Evolutionary conservation across 2,329 filamentous ascomycete species (phyloP), one percentile per base, ranked within the genome.

Genomic region (Rhytidhysteron rufulum): DNA sequence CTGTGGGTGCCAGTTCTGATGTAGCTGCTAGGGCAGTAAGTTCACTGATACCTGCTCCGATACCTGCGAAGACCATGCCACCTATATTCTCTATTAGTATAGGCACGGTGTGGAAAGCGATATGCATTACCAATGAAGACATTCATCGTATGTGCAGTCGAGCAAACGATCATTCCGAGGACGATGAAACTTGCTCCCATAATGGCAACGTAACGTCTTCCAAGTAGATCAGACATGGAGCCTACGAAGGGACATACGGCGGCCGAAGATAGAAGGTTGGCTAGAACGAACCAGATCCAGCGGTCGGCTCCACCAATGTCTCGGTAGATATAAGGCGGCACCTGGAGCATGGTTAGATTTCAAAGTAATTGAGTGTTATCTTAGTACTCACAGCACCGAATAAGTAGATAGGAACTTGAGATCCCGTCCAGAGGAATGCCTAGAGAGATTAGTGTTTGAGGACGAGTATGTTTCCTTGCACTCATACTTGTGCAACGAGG

Each of bases 11-110:
- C 47, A 86, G 73, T 55, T 86, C 82, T 2, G 80, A 78, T 1
- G 81, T 82, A 18, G 75, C 83, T 29, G 83, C 82, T 16, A 86
- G 65, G 6, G 82, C 80, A 4, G 80, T 85, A 30, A 86, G 64
- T 57, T 86, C 82, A 50, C 80, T 80, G 51, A 86, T 75, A 10
- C 82, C 83, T 7, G 82, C 80, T 25, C 82, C 82, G 5, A 79
- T 67, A 3, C 83, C 83, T 13, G 80, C 72, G 48, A 85, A 69
- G 2, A 72, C 69, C 54, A 57, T 55, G 20, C 55, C 55, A 17
- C 44, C 36, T 40, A 16, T 13, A 22, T 19, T 4, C 19, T 13
- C 7, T 27, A 17, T 33, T 18, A 33, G 16, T 20, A 21, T 13
- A 22, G 20, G 24, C 8, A 5, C 24, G 19, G 9, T 2, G 10